These are phyloP conservation scores for Diaporthe helianthi DNA, from an alignment of 2,329 filamentous ascomycete genomes.

Conservation along the genomic window DNA sequence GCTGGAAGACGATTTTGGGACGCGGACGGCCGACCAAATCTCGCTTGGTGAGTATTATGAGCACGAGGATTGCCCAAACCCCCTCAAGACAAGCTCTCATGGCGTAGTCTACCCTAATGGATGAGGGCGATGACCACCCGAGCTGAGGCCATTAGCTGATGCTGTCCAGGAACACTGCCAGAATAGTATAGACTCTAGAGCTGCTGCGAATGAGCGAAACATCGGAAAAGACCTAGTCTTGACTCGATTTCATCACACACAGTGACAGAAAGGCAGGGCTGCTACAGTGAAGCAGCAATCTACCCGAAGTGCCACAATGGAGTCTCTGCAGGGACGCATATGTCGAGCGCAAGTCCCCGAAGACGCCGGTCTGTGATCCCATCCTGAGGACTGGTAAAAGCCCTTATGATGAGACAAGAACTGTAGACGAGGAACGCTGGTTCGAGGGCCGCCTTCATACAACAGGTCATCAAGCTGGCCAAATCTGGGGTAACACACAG, in stretches of 20 bases:
- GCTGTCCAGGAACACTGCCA: neutral
- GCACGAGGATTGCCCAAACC: too few species aligned
- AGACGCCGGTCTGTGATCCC: neutral
- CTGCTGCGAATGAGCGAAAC: neutral
- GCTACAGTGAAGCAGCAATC: neutral
- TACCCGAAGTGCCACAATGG: neutral
- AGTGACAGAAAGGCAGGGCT: neutral
- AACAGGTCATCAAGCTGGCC: neutral
- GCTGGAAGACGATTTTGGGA: too few species aligned
- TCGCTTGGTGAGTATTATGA: too few species aligned
- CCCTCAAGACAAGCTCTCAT: neutral
- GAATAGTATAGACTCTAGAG: neutral
- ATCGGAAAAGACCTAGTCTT: too few species aligned
- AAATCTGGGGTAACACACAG: neutral
- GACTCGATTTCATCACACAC: neutral
- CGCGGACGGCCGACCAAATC: too few species aligned
- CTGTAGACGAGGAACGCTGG: neutral
- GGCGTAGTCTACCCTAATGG: neutral
- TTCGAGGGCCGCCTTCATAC: neutral
- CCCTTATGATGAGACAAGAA: neutral
- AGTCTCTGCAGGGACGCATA: neutral
- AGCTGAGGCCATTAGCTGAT: too few species aligned
- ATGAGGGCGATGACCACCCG: neutral
- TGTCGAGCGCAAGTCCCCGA: neutral
- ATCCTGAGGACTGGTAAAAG: neutral